Base-by-base conservation (phyloP, 768 basidiomycete species). In the Sporobolomyces pararoseus region DNA sequence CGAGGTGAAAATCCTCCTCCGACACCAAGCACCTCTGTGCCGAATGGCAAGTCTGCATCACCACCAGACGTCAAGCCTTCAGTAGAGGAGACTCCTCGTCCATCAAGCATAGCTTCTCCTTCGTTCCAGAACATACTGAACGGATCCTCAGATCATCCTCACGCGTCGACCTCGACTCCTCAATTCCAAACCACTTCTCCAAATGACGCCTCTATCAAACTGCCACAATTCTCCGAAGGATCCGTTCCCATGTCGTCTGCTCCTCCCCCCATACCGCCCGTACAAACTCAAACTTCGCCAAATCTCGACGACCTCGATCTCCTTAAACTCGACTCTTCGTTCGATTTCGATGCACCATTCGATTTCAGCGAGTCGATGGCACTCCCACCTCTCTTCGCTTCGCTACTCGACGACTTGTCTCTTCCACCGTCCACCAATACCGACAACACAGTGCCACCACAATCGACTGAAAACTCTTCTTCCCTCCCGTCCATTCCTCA, bases 261-360 rank as follows among this genome's bases (percentile, higher is more conserved):
- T 17, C 27, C 50, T 42, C 9, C 39, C 17, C 17, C 39, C 39
- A 42, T 42, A 42, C 39, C 39, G n/a, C n/a, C n/a, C 46, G 23
- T 47, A 9, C 2, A 47, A 7, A 19, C 42, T 27, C n/a, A 46
- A 3, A 10, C 35, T 4, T 39, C 4, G 9, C 14, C 53, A 1
- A 6, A 10, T n/a, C 4, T 42, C 2, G 9, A n/a, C 16, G 19
- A 34, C 1, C 25, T n/a, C 53, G 34, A 47, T n/a, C 27, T 51
- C 10, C 10, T 21, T 7, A 51, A 51, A 51, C 10, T 61, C 34
- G 46, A 54, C 9, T 6, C 27, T 0, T 17, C 34, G 9, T 70
- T 70, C 53, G 72, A 74, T 54, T 74, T 74, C 23, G 68, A 74
- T 51, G 72, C 68, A 0, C 72, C 72, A 6, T 74, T 74, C 59